Evolutionary conservation across 2,329 filamentous ascomycete species (phyloP).

Genomic region (Trichoderma breve): DNA sequence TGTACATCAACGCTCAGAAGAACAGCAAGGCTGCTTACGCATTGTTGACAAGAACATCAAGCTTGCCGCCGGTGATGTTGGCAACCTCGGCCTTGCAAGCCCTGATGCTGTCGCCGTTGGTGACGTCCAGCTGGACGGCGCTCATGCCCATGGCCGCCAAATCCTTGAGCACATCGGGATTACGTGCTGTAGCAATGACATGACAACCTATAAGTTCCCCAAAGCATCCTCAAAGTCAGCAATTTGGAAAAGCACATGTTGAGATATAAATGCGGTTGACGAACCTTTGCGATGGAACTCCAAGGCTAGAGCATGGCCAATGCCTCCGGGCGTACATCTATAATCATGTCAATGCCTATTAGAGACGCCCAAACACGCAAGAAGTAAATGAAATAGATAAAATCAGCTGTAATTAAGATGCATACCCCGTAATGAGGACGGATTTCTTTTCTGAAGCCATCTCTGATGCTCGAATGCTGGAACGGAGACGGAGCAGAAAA

Average conservation of each 20-base stretch:
- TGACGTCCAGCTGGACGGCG: conserved; percentile 53
- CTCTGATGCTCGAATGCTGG: not conserved
- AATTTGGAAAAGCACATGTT: not conserved
- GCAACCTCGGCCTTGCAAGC: conserved; percentile 47
- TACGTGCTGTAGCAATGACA: conserved; percentile 57
- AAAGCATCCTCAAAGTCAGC: not conserved
- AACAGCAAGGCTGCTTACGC: conserved; percentile 40
- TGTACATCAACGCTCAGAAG: not conserved
- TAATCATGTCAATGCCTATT: not conserved
- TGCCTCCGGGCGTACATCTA: conserved; percentile 59
- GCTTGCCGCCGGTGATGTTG: conserved; percentile 49
- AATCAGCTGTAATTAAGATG: not conserved
- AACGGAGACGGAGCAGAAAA: not conserved
- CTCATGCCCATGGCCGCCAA: conserved; percentile 49
- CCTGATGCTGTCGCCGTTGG: conserved; percentile 49
- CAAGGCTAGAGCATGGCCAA: conserved; percentile 52
- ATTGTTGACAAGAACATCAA: conserved; percentile 61
- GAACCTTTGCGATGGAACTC: conserved; percentile 55
- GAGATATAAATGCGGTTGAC: not conserved
- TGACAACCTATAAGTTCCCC: conserved; percentile 34
- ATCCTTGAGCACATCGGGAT: conserved; percentile 45
- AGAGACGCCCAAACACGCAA: not conserved
- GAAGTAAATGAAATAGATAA: not conserved
- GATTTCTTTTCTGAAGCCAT: conserved; percentile 38
- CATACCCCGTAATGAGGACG: conserved; percentile 52